Evolutionary conservation across 2,329 filamentous ascomycete species (phyloP), one percentile per base, ranked within the genome.

Genomic region (Sarocladium kiliense): DNA sequence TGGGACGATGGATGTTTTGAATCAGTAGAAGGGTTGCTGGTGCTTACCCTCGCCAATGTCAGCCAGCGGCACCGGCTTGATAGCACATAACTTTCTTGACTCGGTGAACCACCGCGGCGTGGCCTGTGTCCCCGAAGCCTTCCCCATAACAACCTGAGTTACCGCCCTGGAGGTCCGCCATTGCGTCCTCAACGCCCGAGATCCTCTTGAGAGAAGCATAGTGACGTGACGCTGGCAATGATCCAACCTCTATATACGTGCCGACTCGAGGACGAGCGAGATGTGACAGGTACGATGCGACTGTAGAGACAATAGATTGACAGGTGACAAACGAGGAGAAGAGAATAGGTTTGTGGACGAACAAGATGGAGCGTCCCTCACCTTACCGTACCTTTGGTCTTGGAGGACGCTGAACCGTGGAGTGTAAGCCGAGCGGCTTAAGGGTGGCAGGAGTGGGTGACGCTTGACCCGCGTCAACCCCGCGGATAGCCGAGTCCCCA

Each of bases 1-100:
- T n/a, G n/a, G n/a, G n/a, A n/a, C n/a, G n/a, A n/a, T n/a, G n/a
- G n/a, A n/a, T n/a, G n/a, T n/a, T n/a, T n/a, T n/a, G 36, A 39
- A 26, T 47, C 25, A 25, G 18, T 23, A 12, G 9, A 39, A 10
- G 7, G 7, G 7, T 34, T 34, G 14, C 30, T 7, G 14, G 7
- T 14, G 18, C 67, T 59, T 63, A 88, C 88, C 88, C 78, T 95
- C 90, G 53, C 90, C 90, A 71, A 95, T 94, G 66, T 95, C 90
- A 59, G 90, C 89, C 57, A 95, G 73, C 39, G 93, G 65, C 57
- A 94, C 91, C 1, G 90, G 89, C 73, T 93, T 93, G 47, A 94
- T 78, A 1, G 79, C 81, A 53, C 73, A 74, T 45, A 81, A 63
- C 16, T 66, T 69, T 60, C 71, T 70, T 18, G 79, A 77, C 42